phyloP scores from a whole-genome alignment of 495 filamentous ascomycete genomes.

The Cetradonia linearis region DNA sequence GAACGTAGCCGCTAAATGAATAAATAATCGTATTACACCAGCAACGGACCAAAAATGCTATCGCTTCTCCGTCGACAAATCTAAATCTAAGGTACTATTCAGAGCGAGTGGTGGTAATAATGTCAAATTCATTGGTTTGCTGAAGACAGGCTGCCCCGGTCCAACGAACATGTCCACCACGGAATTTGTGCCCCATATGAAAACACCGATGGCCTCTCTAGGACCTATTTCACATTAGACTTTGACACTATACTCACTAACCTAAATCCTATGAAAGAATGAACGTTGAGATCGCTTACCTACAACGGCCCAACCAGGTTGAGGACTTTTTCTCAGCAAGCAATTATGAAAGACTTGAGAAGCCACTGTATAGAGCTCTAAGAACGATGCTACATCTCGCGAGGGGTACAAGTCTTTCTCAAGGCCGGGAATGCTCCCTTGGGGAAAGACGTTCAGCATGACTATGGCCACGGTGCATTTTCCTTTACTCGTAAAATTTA shows the following conservation, averaged over 20 bases:
- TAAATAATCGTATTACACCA: neutral
- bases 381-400: constrained; percentile 8
- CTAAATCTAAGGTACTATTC: neutral
- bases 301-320: constrained; percentile 11
- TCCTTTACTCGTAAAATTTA: neutral
- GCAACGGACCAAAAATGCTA: neutral
- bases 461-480: constrained; percentile 10
- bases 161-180: neutral
- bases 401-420: neutral
- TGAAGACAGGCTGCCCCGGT: neutral
- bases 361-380: constrained; percentile 3
- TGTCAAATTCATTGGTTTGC: neutral
- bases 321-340: neutral
- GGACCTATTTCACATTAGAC: neutral
- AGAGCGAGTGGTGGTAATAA: neutral
- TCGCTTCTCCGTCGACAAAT: neutral
- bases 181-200: constrained; percentile 10
- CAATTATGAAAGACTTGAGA: neutral
- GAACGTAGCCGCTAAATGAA: neutral
- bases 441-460: constrained; percentile 13
- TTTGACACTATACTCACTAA: neutral
- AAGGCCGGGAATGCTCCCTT: neutral
- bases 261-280: neutral
- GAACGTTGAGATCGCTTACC: neutral
- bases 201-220: constrained; percentile 1